Percentiles rank a stretch among this genome's conserved stretches.
These are phyloP conservation scores for Podospora didyma DNA, from an alignment of 495 filamentous ascomycete genomes.

Conservation along the genomic window DNA sequence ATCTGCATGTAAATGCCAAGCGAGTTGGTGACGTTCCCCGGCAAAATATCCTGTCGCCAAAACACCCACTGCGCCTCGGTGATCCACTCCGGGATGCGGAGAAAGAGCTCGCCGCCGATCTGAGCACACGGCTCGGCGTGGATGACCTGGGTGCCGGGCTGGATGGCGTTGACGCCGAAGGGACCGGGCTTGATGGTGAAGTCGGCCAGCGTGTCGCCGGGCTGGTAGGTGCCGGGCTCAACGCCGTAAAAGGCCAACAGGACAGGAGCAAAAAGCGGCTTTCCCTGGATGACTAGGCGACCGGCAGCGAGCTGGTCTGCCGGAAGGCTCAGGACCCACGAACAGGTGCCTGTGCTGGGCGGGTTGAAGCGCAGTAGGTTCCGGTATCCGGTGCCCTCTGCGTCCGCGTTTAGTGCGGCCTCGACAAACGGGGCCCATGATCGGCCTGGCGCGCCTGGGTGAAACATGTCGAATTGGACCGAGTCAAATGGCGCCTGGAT, in stretches of 20 bases:
- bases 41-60: background rate
- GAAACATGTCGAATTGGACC: background rate
- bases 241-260: background rate
- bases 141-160: slow-evolving; percentile 1
- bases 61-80: background rate
- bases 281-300: background rate
- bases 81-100: background rate
- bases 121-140: slow-evolving; percentile 2
- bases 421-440: background rate
- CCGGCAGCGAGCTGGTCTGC: background rate
- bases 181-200: background rate
- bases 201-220: background rate
- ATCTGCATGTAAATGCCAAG: background rate
- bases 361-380: background rate
- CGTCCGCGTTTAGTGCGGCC: background rate
- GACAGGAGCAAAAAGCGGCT: background rate
- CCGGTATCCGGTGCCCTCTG: background rate
- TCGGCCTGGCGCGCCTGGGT: background rate
- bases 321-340: background rate
- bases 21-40: background rate
- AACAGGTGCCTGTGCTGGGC: background rate
- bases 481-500: background rate
- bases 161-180: slow-evolving; percentile 2
- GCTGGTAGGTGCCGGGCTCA: background rate
- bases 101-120: slow-evolving; percentile 1